Conservation (phyloP, 306 rosid genomes). For the Gleditsia sinensis region DNA sequence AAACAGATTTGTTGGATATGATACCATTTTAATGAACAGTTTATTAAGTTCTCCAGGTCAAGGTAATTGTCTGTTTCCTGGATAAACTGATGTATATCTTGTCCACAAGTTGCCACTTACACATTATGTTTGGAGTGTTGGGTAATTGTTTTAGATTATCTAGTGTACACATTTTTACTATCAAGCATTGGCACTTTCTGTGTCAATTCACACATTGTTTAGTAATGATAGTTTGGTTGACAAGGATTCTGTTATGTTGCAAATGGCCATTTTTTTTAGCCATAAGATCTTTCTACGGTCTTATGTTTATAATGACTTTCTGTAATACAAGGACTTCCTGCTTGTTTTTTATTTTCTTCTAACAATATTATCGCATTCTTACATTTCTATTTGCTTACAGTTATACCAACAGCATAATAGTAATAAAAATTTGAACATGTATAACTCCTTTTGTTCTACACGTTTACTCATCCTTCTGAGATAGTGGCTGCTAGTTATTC, state of each 20-base stretch:
- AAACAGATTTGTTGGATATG: slow-evolving; percentile 97
- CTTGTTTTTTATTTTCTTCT: not conserved
- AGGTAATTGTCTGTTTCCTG: slow-evolving; percentile 57
- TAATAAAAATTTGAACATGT: no score
- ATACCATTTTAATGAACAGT: slow-evolving; percentile 97
- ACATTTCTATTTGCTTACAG: not conserved
- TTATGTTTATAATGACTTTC: not conserved
- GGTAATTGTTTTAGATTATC: not conserved
- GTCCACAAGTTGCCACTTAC: not conserved
- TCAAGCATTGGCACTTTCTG: not conserved
- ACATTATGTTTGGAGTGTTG: not conserved
- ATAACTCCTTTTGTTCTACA: no score
- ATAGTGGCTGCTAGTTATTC: not conserved
- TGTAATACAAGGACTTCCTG: not conserved
- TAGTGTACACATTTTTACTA: not conserved
- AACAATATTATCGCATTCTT: not conserved
- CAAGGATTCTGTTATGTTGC: not conserved
- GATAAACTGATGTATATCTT: slow-evolving; percentile 19
- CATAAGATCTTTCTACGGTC: not conserved
- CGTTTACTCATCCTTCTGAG: not conserved
- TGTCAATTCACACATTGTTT: no score
- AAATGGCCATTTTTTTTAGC: not conserved
- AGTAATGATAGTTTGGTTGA: not conserved
- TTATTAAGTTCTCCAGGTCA: slow-evolving; percentile 90
- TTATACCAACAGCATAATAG: not conserved